These are phyloP conservation scores for Cercospora beticola DNA, from an alignment of 2,329 filamentous ascomycete genomes.

Conservation along the genomic window DNA sequence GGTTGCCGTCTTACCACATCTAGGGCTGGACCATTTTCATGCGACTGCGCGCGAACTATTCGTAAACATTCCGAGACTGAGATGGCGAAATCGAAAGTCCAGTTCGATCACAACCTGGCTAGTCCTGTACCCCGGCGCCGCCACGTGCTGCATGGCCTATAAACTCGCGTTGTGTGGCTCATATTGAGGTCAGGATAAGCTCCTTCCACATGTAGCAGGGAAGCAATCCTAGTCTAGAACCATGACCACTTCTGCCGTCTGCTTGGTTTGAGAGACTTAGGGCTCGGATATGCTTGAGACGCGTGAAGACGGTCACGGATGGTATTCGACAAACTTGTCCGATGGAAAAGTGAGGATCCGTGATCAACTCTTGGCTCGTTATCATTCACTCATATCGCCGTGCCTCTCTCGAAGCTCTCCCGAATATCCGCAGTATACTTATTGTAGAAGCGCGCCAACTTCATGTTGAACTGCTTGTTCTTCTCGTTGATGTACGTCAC, in stretches of 20 bases:
- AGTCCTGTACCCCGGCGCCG: not conserved
- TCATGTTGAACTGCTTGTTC: conserved; percentile 99
- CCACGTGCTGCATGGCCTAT: not conserved
- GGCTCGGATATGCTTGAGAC: not conserved
- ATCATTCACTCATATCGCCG: conserved; percentile 70
- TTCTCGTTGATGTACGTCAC: conserved; percentile 99
- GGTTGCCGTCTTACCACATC: not conserved
- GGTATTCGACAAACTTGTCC: not conserved
- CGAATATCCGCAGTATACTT: conserved; percentile 97
- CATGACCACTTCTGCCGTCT: not conserved
- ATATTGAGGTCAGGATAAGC: not conserved
- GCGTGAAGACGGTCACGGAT: not conserved
- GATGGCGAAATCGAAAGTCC: not conserved
- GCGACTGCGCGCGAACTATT: not conserved
- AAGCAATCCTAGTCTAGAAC: not conserved
- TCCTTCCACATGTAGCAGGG: not conserved
- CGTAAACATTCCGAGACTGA: not conserved
- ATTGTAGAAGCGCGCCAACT: conserved; percentile 93
- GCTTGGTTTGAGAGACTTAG: not conserved
- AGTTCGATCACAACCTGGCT: not conserved
- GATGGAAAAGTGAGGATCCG: not conserved
- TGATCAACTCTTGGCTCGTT: not conserved
- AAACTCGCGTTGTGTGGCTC: not conserved
- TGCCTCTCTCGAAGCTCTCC: conserved; percentile 95
- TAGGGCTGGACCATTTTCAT: not conserved